Base-by-base conservation (phyloP, 352 stramenopile species). In the Globisporangium takayamanum region DNA sequence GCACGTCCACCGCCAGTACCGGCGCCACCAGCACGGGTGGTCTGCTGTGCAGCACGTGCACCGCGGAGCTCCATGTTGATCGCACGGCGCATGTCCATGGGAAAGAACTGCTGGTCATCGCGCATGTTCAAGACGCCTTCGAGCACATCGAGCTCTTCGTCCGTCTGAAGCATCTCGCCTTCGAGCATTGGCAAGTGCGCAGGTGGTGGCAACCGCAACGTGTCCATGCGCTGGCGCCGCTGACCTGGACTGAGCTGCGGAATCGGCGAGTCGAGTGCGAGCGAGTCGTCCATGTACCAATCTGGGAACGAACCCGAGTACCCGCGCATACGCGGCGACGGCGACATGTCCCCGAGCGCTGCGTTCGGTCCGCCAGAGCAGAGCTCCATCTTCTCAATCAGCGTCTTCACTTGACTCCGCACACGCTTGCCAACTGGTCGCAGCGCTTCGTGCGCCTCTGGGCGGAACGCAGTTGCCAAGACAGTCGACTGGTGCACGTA, bases 401-500 rank as follows among this genome's bases (percentile, higher is more conserved):
- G 66, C 8, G 70, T 55, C 54, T 84, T 87, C 10, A 95, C 72
- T 53, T 84, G 72, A 28, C 58, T 73, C 37, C 86, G 75, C 42
- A 88, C 57, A 37, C 75, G 73, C 18, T 77, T 84, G 22, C 81
- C 84, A 11, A 74, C 66, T 8, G 64, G 42, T 7, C 62, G 54
- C 0, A 95, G 67, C 25, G 69, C 84, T 63, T 89, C 79, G 15
- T 87, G 64, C n/a, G 84, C 63, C 4, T 89, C 71, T 6, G 86
- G 86, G 44, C 86, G 78, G 63, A 95, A 95, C 16, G 72, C 74
- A 28, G 74, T 76, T 11, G 82, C 83, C 36, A 95, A 60, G 14
- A 95, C 86, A 7, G 86, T 95, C 33, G 86, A 95, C 61, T 95
- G 86, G 56, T 95, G 86, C 11, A 94, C 80, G 51, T 93, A 91